Percentiles rank a stretch among this genome's conserved stretches.
phyloP scores from a whole-genome alignment of 2,329 filamentous ascomycete species.

The Exophiala mesophila region DNA sequence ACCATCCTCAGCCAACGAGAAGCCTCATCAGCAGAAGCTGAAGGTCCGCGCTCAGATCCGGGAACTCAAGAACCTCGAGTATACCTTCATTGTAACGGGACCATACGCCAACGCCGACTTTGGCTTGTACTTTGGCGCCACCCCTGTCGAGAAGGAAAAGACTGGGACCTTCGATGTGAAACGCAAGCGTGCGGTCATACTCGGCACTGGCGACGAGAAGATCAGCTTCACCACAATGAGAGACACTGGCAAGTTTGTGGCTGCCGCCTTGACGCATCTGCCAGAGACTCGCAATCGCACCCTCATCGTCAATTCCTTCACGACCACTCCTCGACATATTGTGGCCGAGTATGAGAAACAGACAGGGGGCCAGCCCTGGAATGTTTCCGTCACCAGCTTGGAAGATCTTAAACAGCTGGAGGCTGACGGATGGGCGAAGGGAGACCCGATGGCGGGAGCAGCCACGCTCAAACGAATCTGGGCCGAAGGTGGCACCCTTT shows the following conservation, averaged over 20 bases:
- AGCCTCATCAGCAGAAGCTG: slow-evolving; percentile 65
- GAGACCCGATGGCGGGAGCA: slow-evolving; percentile 47
- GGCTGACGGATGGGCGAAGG: slow-evolving; percentile 52
- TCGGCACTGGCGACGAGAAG: slow-evolving; percentile 57
- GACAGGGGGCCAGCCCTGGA: slow-evolving; percentile 51
- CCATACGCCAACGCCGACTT: slow-evolving; percentile 54
- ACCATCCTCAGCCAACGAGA: slow-evolving; percentile 53
- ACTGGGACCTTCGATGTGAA: slow-evolving; percentile 56
- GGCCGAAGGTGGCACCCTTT: slow-evolving; percentile 66
- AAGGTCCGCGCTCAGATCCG: slow-evolving; percentile 59
- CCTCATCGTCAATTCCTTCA: slow-evolving; percentile 66
- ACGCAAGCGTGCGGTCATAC: slow-evolving; percentile 53
- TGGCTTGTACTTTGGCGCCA: slow-evolving; percentile 58
- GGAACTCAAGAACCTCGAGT: slow-evolving; percentile 44
- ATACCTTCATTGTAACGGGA: slow-evolving; percentile 65
- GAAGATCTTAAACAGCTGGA: slow-evolving; percentile 53
- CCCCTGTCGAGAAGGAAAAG: slow-evolving; percentile 25
- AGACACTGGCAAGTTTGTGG: slow-evolving; percentile 66
- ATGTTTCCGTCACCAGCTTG: slow-evolving; percentile 49
- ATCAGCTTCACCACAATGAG: slow-evolving; percentile 66
- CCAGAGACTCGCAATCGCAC: slow-evolving; percentile 50
- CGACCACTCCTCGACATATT: slow-evolving; percentile 58
- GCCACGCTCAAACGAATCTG: slow-evolving; percentile 65
- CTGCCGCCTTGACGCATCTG: slow-evolving; percentile 56
- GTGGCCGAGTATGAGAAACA: slow-evolving; percentile 63